Evolutionary conservation across 805 yeast genomes (phyloP).

Genomic region (Pichia exigua): DNA sequence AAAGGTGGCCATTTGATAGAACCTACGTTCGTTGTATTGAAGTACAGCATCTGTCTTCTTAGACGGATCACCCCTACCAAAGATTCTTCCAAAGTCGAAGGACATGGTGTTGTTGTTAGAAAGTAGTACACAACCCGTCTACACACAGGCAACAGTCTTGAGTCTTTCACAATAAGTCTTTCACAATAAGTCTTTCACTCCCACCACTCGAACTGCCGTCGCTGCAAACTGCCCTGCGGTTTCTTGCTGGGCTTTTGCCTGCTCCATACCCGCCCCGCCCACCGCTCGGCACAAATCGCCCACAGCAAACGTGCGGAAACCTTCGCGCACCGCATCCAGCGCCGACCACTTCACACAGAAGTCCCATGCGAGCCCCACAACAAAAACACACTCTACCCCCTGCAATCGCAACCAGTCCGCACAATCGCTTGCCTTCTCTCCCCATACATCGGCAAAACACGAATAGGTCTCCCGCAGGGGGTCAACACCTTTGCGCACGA

Average conservation of each 20-base stretch:
- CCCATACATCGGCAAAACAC: constrained; percentile 78
- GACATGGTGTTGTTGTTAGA: constrained; percentile 3
- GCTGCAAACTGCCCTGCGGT: neutral
- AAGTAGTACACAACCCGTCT: too few species aligned
- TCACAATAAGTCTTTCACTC: constrained; percentile 30
- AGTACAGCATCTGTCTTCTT: constrained; percentile 27
- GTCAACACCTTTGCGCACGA: constrained; percentile 57
- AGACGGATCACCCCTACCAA: constrained; percentile 23
- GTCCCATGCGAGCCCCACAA: constrained; percentile 83
- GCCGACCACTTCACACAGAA: constrained; percentile 52
- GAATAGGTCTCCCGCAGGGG: constrained; percentile 68
- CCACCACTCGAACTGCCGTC: neutral
- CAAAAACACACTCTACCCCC: constrained; percentile 35
- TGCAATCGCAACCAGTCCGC: neutral
- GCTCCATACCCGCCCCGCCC: neutral
- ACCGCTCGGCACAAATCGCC: neutral
- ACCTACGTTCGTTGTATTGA: constrained; percentile 54
- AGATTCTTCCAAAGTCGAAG: constrained; percentile 25
- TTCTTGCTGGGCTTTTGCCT: too few species aligned
- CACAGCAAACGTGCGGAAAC: neutral
- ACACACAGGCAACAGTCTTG: too few species aligned
- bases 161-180: too few species aligned
- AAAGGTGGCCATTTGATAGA: constrained; percentile 64
- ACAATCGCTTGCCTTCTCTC: constrained; percentile 13
- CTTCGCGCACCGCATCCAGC: neutral